Base-by-base conservation (phyloP, 1,284 basidiomycete genomes). In the Gomphus bonarii region DNA sequence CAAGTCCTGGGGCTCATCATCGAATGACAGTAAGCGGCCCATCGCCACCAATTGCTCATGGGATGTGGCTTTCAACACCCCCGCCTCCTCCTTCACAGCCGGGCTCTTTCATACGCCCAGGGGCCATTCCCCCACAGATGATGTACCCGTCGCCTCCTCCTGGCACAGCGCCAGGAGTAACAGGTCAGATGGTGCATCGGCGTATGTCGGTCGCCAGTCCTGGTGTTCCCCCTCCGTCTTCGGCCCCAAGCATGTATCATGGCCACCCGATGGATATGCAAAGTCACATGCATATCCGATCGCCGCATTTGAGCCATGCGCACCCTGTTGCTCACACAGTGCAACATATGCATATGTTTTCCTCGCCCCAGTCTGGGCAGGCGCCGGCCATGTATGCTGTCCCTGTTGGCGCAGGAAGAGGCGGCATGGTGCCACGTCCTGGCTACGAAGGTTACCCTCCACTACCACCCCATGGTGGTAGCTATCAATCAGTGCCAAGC, bases 41-140 rank as follows among this genome's bases (percentile, higher is more conserved):
- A 59, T 68, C 81, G 16, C 75, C 79, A 12, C 65, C 81, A 60
- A 85, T 84, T 61, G 74, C 67, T 22, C 82, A 77, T 55, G 79
- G 77, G 0, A 73, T 86, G 67, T 88, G 86, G 87, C 72, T 89
- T 66, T 75, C 80, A 6, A 66, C 81, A 59, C 70, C 73, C 51
- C 69, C 68, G 33, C 68, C 73, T 30, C 64, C 72, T 2, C 66
- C 75, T 16, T 80, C 81, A 66, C 75, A 72, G 42, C 74, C 74
- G 28, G 71, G 69, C 40, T 70, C 69, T 52, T 74, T 80, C 69
- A 78, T 87, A 67, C 76, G 84, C 36, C 74, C 79, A 3, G 65
- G 81, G 16, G 50, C 38, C 43, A 14, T 28, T 64, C 66, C 84
- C n/a, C 63, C 77, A 6, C 81, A 79, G 59, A 71, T 85, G 65